phyloP scores from a whole-genome alignment of 116 monocot genomes.

The Posidonia oceanica region DNA sequence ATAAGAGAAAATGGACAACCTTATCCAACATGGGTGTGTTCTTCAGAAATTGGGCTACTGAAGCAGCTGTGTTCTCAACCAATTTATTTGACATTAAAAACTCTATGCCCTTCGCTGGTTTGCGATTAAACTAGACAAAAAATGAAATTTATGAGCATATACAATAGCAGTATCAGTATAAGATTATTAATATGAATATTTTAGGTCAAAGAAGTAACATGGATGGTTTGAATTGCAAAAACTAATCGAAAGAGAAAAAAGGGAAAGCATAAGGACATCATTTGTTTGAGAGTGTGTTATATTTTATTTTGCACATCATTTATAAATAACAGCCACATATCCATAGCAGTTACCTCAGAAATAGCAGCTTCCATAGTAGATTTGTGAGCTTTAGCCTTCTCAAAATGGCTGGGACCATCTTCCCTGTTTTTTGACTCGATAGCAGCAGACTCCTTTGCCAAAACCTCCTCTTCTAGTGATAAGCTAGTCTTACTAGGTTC shows the following conservation, averaged over 20 bases:
- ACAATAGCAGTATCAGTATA: no score
- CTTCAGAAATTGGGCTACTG: slow-evolving; percentile 84
- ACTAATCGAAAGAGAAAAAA: no score
- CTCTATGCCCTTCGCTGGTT: slow-evolving; percentile 78
- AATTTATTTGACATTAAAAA: slow-evolving; percentile 71
- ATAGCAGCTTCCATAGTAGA: slow-evolving; percentile 86
- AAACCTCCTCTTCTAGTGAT: slow-evolving; percentile 46
- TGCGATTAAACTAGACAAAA: slow-evolving; percentile 67
- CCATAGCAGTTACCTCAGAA: slow-evolving; percentile 42
- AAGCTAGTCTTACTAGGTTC: slow-evolving; percentile 25
- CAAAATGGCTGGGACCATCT: slow-evolving; percentile 73
- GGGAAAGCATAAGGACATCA: not conserved
- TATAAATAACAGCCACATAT: not conserved
- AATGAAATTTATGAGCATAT: slow-evolving; percentile 13
- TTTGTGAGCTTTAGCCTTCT: slow-evolving; percentile 95
- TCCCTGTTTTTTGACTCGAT: slow-evolving; percentile 37
- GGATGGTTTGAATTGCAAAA: no score
- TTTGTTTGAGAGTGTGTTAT: not conserved
- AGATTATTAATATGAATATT: not conserved
- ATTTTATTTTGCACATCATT: not conserved
- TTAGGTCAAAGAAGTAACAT: no score
- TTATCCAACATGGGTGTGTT: slow-evolving; percentile 80
- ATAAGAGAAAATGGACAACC: slow-evolving; percentile 24
- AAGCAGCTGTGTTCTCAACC: slow-evolving; percentile 63
- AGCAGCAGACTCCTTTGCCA: slow-evolving; percentile 16